These are phyloP conservation scores for Anthracocystis panici-leucophaei DNA, from an alignment of 1,284 basidiomycete species.

Conservation along the genomic window DNA sequence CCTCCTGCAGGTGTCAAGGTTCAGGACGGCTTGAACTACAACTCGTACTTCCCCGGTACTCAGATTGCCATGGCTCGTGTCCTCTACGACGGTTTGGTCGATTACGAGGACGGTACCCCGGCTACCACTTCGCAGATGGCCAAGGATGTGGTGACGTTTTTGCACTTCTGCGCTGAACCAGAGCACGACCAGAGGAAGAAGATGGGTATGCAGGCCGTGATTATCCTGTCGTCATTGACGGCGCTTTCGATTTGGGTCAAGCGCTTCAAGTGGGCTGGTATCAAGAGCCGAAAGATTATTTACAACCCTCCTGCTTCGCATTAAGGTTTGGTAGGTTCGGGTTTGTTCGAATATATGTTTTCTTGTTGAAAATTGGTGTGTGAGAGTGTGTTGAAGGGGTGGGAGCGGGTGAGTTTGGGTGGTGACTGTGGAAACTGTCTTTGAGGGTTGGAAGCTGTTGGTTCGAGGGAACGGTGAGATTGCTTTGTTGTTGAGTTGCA, in stretches of 20 bases:
- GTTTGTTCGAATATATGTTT: not conserved
- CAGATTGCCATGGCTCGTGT: slow-evolving; percentile 99
- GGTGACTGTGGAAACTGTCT: no score
- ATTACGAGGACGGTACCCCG: slow-evolving; percentile 79
- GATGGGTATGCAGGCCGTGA: slow-evolving; percentile 77
- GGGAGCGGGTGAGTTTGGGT: no score
- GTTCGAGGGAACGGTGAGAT: no score
- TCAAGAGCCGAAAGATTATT: slow-evolving; percentile 63
- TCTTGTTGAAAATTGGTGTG: no score
- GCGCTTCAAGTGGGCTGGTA: slow-evolving; percentile 65
- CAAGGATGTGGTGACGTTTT: slow-evolving; percentile 96
- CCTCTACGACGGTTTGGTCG: slow-evolving; percentile 80
- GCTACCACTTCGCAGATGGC: slow-evolving; percentile 99
- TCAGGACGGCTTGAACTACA: slow-evolving; percentile 75
- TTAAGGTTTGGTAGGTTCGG: slow-evolving; percentile 8
- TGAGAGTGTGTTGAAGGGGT: no score
- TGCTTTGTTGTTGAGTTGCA: no score
- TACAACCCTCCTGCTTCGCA: slow-evolving; percentile 61
- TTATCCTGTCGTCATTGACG: slow-evolving; percentile 59
- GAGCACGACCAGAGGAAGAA: slow-evolving; percentile 98
- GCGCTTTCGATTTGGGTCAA: slow-evolving; percentile 62
- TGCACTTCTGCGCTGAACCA: slow-evolving; percentile 81
- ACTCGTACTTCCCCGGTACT: slow-evolving; percentile 71
- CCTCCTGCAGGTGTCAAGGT: slow-evolving; percentile 96
- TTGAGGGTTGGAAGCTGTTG: no score